These are phyloP conservation scores for Neoascochyta sp. DNA, from an alignment of 2,329 filamentous ascomycete species.

Conservation along the genomic window DNA sequence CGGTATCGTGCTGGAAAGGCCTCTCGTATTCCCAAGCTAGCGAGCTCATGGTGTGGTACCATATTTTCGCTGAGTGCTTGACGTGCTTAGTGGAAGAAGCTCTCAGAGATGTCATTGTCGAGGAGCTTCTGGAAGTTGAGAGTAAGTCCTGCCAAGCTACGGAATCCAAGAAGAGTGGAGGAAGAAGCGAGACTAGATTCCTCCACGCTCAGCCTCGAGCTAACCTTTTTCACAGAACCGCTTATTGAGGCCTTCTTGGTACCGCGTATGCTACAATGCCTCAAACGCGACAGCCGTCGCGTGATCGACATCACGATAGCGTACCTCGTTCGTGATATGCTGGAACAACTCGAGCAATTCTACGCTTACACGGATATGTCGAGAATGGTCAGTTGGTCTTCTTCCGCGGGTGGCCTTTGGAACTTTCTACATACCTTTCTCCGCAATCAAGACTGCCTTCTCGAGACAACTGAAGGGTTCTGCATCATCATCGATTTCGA, in stretches of 20 bases:
- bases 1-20: conserved; percentile 36
- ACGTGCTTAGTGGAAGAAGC: conserved; percentile 18
- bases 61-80: no score
- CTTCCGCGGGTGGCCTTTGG: conserved; percentile 20
- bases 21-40: conserved; percentile 23
- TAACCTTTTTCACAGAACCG: no score
- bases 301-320: conserved; percentile 19
- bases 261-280: conserved; percentile 10
- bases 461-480: conserved; percentile 9
- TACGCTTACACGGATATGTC: conserved; percentile 1
- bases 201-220: no score
- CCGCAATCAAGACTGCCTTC: conserved; percentile 33
- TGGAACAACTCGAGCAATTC: conserved; percentile 18
- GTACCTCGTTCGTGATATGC: conserved; percentile 25
- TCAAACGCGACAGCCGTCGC: conserved; percentile 5
- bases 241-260: conserved; percentile 8
- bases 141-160: no score
- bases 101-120: conserved; percentile 11
- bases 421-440: conserved; percentile 30
- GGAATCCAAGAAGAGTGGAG: no score
- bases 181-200: no score
- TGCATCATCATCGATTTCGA: conserved; percentile 15
- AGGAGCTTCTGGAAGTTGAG: no score
- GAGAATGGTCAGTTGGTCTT: conserved; percentile 20
- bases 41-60: conserved; percentile 35